Percentiles rank a stretch among this genome's conserved stretches.
phyloP scores from a whole-genome alignment of 108 stramenopile species.

The Epithemia pelagica region DNA sequence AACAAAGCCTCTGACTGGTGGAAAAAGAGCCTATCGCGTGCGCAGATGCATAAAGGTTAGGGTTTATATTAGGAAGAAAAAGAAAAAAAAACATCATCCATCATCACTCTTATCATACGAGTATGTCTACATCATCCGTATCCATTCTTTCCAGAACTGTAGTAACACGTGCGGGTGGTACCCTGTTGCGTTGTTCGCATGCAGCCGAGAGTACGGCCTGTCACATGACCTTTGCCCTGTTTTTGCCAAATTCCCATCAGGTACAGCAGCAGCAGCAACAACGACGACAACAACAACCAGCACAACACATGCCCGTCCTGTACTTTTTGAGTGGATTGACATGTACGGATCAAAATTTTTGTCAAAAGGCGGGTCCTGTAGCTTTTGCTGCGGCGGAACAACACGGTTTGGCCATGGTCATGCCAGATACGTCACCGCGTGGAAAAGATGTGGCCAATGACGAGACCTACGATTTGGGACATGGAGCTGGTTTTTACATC shows the following conservation, averaged over 20 bases:
- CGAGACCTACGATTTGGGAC: constrained; percentile 90
- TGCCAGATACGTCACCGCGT: constrained; percentile 95
- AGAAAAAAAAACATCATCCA: no score
- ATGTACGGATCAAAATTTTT: constrained; percentile 94
- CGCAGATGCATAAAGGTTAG: no score
- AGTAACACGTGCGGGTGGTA: constrained; percentile 44
- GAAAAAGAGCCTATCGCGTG: no score
- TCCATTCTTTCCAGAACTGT: constrained; percentile 57
- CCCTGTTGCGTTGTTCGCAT: constrained; percentile 65
- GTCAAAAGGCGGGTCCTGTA: constrained; percentile 71
- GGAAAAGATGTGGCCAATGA: constrained; percentile 69
- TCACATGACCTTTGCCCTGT: constrained; percentile 50
- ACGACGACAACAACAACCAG: background rate
- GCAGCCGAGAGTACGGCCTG: constrained; percentile 51
- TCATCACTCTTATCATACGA: no score
- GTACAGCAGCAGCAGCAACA: background rate
- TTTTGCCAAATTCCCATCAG: constrained; percentile 2
- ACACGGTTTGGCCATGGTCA: constrained; percentile 83
- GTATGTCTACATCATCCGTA: no score
- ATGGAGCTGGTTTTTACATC: constrained; percentile 96
- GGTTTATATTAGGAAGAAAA: no score
- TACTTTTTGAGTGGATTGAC: constrained; percentile 80
- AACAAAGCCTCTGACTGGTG: no score
- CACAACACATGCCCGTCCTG: background rate
- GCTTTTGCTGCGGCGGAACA: constrained; percentile 68